Percentiles rank a stretch among this genome's conserved stretches.
Conservation (phyloP, 2,329 filamentous ascomycete species). For the Tolypocladium album region DNA sequence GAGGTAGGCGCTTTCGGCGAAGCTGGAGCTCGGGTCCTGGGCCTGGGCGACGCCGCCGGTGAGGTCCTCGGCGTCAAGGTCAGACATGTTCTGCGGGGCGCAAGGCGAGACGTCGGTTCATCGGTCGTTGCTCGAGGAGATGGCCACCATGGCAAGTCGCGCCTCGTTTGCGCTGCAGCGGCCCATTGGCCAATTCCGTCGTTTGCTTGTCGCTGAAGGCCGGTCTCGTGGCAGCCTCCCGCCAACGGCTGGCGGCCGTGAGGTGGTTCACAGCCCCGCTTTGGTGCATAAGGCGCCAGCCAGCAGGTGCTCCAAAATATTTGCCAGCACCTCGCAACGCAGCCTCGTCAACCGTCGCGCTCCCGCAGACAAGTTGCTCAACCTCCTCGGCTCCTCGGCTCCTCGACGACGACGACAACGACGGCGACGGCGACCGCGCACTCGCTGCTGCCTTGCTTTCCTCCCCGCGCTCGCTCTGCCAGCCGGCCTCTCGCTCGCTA, state of each 20-base stretch:
- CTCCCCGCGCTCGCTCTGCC: background rate
- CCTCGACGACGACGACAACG: background rate
- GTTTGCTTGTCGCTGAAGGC: background rate
- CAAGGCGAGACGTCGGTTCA: background rate
- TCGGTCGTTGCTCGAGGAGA: background rate
- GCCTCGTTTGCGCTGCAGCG: background rate
- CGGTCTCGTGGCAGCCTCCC: background rate
- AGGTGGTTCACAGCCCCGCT: background rate
- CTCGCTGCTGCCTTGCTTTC: background rate
- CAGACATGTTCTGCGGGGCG: constrained; percentile 7
- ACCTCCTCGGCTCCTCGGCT: background rate
- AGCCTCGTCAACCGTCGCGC: background rate
- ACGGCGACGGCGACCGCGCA: background rate
- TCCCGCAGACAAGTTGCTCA: background rate
- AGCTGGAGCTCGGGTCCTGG: constrained; percentile 19
- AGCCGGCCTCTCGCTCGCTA: background rate
- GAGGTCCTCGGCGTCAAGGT: constrained; percentile 11
- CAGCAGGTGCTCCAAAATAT: constrained; percentile 14
- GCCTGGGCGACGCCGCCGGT: constrained; percentile 9
- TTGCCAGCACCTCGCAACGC: background rate
- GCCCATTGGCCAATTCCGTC: background rate
- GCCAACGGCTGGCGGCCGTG: background rate
- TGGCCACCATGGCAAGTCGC: background rate
- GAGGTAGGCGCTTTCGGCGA: constrained; percentile 48
- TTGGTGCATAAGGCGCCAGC: background rate